Conservation (phyloP, 257 asterid species). For the Knoxia roxburghii region DNA sequence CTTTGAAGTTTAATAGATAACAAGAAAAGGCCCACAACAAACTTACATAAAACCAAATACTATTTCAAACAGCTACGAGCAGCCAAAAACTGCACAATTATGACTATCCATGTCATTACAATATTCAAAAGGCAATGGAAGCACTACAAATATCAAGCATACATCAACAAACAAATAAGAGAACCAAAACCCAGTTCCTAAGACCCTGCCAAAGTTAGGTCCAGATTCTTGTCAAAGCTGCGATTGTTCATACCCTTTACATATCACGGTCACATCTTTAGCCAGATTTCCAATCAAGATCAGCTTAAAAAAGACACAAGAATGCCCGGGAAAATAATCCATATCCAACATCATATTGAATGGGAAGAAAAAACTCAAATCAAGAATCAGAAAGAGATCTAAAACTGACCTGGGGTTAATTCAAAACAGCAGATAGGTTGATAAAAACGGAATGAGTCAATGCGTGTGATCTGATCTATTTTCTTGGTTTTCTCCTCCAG, state of each 20-base stretch:
- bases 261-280: not conserved
- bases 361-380: slow-evolving; percentile 2
- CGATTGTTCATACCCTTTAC: not conserved
- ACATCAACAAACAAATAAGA: not conserved
- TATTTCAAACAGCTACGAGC: not conserved
- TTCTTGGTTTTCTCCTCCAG: not conserved
- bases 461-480: slow-evolving; percentile 17
- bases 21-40: not conserved
- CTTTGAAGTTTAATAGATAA: not conserved
- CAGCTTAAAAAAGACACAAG: not conserved
- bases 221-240: not conserved
- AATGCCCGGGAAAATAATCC: slow-evolving; percentile 2
- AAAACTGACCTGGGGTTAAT: slow-evolving; percentile 15
- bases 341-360: not conserved
- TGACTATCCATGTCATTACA: not conserved
- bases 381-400: not conserved
- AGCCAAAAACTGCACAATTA: not conserved
- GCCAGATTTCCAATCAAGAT: slow-evolving; percentile 3
- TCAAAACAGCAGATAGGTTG: not conserved
- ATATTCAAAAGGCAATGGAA: not conserved
- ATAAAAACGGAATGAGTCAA: not conserved
- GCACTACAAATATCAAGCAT: not conserved
- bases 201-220: not conserved
- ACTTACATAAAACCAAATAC: not conserved
- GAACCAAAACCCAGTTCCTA: slow-evolving; percentile 3